Conservation (phyloP, 2,329 filamentous ascomycete genomes). For the Colletotrichum sp. region DNA sequence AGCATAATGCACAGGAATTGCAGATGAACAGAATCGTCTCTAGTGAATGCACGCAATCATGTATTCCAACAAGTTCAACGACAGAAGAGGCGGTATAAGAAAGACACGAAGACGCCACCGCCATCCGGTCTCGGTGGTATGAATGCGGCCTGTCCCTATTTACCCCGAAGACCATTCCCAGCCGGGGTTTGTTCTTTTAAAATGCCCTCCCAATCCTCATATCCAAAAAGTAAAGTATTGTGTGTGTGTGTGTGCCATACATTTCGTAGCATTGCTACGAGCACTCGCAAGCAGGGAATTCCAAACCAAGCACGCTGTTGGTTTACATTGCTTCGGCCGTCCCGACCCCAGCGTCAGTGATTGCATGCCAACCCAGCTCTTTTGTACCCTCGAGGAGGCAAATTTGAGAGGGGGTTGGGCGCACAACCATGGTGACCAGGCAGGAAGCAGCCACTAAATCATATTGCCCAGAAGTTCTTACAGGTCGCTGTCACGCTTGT, state of each 20-base stretch:
- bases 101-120: slow-evolving; percentile 12
- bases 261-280: not conserved
- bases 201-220: slow-evolving; percentile 1
- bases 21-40: not conserved
- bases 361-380: not conserved
- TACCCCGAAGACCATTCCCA: not conserved
- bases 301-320: not conserved
- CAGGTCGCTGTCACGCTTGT: slow-evolving; percentile 38
- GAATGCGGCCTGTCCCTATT: slow-evolving; percentile 8
- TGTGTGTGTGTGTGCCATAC: not conserved
- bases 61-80: slow-evolving; percentile 11
- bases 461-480: slow-evolving; percentile 24
- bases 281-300: not conserved
- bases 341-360: not conserved
- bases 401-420: not conserved
- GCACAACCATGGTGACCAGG: not conserved
- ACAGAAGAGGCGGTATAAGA: slow-evolving; percentile 13
- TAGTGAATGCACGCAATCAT: not conserved
- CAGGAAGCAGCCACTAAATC: not conserved
- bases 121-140: slow-evolving; percentile 2
- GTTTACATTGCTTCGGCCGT: not conserved
- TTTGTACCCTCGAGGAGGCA: not conserved
- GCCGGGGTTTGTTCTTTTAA: slow-evolving; percentile 5
- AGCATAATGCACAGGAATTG: not conserved
- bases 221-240: not conserved